Base-by-base conservation (phyloP, 202 grass and related monocot genomes). In the Miscanthus sacchariflorus region DNA sequence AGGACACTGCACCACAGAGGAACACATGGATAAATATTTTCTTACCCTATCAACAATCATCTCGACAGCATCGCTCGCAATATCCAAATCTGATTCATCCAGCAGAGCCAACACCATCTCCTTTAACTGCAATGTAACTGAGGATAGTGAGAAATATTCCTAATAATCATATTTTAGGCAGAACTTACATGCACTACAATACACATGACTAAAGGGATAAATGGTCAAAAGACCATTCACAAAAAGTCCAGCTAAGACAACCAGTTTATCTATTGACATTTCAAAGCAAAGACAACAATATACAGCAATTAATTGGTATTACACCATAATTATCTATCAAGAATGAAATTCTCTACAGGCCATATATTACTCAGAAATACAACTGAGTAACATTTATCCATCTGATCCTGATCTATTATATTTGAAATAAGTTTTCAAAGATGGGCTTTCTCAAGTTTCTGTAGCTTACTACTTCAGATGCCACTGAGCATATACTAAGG, bases 51-150 rank as follows among this genome's bases (percentile, higher is more conserved):
- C 50, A 77, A 95, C 69, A 81, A 95, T 95, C 66, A 75, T 78
- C 68, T 91, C 87, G 9, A 93, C 86, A 43, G 86, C 28, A 78
- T 93, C 93, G 89, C 77, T 80, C 0, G 87, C 82, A 90, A 95
- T 88, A 85, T 79, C 52, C 74, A 95, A 58, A 78, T 93, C 82
- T 48, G 90, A 88, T 81, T 95, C 91, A 6, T 90, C 89, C 59
- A 93, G 63, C 70, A 95, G 85, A 84, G 91, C 93, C 61, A 90
- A 25, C 39, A 95, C 79, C 94, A 95, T 93, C 52, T 91, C 70
- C 89, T 90, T 93, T 69, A 91, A 78, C 91, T 95, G 72, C 24
- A 77, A 44, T 9, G 68, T 44, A 74, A 69, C 0, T 23, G 24
- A 70, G 7, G 5, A 25, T 36, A 68, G 44, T 56, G 27, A 80